These are phyloP conservation scores for Boletus reticulatus DNA, from an alignment of 768 basidiomycete genomes.

Conservation along the genomic window DNA sequence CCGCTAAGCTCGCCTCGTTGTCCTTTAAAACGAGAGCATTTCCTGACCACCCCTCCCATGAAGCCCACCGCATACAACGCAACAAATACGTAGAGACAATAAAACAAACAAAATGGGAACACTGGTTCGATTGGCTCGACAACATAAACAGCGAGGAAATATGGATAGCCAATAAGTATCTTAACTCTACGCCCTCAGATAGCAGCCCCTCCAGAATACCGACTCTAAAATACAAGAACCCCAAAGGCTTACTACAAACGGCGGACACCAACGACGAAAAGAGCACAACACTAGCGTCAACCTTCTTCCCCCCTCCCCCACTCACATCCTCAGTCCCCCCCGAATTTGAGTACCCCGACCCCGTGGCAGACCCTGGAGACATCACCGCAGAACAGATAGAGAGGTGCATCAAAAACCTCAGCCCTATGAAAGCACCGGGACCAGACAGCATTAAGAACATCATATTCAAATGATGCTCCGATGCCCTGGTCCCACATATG, in stretches of 20 bases:
- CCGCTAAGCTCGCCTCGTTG: background rate
- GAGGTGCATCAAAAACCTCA: background rate
- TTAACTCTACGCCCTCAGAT: background rate
- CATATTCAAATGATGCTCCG: background rate
- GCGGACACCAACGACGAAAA: background rate
- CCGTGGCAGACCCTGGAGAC: background rate
- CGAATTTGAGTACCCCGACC: background rate
- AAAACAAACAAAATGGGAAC: background rate
- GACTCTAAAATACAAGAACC: slow-evolving; percentile 1
- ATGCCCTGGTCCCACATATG: background rate
- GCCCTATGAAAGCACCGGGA: background rate
- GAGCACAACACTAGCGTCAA: background rate
- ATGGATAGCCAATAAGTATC: slow-evolving; percentile 7
- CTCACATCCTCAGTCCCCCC: background rate
- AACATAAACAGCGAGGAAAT: background rate
- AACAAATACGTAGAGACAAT: background rate
- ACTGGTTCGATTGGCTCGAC: slow-evolving; percentile 13
- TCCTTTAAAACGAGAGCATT: fast-evolving
- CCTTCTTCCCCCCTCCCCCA: background rate
- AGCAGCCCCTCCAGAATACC: background rate
- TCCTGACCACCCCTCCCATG: background rate
- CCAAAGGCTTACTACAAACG: fast-evolving
- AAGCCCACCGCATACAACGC: background rate
- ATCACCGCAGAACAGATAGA: background rate
- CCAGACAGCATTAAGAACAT: background rate